Conservation (phyloP, 805 yeast species). For the Candida sphagnicola region DNA sequence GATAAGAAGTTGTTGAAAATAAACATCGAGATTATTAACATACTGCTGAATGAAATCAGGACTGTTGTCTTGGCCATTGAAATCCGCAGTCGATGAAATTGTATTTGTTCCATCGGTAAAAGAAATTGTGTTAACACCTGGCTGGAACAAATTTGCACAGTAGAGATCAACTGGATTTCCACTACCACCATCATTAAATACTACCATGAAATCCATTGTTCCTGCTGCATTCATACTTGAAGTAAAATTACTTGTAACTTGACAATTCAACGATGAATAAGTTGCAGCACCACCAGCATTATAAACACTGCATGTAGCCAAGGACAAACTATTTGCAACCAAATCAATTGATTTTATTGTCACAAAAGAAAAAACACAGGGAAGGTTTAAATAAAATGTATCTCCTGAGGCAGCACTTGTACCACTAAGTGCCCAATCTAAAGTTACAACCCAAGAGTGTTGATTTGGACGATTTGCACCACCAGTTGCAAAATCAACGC, state of each 20-base stretch:
- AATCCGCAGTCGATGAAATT: background rate
- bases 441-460: conserved; percentile 14
- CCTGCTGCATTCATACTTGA: background rate
- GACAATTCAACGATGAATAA: conserved; percentile 8
- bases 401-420: conserved; percentile 17
- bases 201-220: background rate
- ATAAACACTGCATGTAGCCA: no score
- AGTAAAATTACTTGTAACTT: background rate
- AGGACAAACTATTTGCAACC: no score
- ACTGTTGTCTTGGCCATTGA: background rate
- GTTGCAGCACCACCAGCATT: no score
- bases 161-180: background rate
- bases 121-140: background rate
- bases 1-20: conserved; percentile 14
- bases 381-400: conserved; percentile 22
- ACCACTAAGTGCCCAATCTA: conserved; percentile 18
- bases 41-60: background rate
- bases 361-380: no score
- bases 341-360: no score
- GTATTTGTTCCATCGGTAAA: background rate
- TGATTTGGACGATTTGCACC: conserved; percentile 1
- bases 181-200: background rate
- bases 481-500: no score
- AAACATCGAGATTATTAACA: background rate
- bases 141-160: background rate